Evolutionary conservation across 768 basidiomycete genomes (phyloP), one percentile per base, ranked within the genome.

Genomic region (Pleurotus djamor): DNA sequence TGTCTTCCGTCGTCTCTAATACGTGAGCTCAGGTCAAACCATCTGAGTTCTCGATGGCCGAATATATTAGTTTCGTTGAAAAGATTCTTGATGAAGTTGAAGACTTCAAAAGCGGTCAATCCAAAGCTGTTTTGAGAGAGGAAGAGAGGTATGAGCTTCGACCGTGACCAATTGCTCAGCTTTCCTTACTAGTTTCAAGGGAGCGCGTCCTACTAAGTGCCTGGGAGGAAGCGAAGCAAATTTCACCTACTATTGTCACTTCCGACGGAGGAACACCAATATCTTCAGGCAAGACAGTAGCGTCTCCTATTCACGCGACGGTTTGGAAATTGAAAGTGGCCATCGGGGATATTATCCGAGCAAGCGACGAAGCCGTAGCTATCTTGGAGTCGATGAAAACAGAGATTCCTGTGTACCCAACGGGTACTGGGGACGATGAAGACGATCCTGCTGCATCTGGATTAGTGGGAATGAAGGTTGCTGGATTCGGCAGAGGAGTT

Each of bases 381-480:
- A 74, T 84, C 16, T 74, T 88, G 10, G 84, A 86, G 67, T 84
- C 86, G 1, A 88, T 87, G 87, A 88, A 89, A 69, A 85, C 82
- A 0, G 84, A 86, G 64, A 79, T 87, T 47, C 72, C 76, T 12
- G 65, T 88, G 13, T 67, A 67, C 51, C 80, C 81, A 0, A 78
- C 80, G 0, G 74, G 79, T 84, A 16, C 74, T 88, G 10, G 84
- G 86, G 67, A 83, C 86, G 0, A 88, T 87, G 87, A 88, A 89
- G 69, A 85, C 82, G 0, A 84, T 85, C 64, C 79, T 87, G 38
- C 38, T 41, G 38, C 10, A n/a, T 10, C 38, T 9, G 38, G 38
- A n/a, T 76, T 77, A 52, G 65, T 83, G 1, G 83, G 83, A 2
- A 80, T 71, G 28, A 72, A 52, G 13, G 74, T 86, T 0, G 65